phyloP scores from a whole-genome alignment of 805 yeast species.

The Saccharomycopsis javanensis region DNA sequence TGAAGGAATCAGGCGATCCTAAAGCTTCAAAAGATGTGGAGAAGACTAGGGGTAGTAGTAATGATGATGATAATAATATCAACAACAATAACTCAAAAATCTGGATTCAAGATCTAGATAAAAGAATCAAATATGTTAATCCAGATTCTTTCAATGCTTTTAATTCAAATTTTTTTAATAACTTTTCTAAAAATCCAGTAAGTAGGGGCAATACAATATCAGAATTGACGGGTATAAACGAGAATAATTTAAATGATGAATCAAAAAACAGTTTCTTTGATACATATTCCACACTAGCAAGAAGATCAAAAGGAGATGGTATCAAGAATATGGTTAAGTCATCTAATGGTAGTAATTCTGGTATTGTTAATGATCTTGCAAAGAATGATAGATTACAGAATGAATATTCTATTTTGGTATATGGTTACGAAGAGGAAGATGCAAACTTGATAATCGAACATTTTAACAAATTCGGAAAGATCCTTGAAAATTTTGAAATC shows the following conservation, averaged over 20 bases:
- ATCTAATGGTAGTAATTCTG: neutral
- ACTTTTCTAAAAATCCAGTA: constrained; percentile 8
- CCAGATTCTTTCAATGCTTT: constrained; percentile 15
- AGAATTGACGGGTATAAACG: neutral
- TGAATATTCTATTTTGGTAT: constrained; percentile 68
- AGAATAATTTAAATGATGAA: neutral
- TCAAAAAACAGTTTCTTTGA: neutral
- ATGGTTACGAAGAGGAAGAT: constrained; percentile 78
- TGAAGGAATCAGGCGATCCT: neutral
- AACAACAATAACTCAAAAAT: neutral
- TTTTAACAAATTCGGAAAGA: constrained; percentile 70
- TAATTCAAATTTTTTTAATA: constrained; percentile 11
- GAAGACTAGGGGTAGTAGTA: neutral
- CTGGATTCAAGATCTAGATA: neutral
- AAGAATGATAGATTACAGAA: neutral
- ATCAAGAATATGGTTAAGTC: neutral
- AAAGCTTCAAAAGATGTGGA: neutral
- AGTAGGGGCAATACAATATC: neutral
- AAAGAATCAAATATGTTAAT: neutral
- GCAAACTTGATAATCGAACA: constrained; percentile 58
- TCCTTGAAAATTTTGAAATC: constrained; percentile 63
- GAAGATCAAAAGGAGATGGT: neutral
- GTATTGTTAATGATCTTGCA: neutral
- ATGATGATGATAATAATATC: neutral
- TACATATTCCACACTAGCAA: neutral